Conservation (phyloP, 2,329 filamentous ascomycete genomes). For the Stylonectria norvegica region DNA sequence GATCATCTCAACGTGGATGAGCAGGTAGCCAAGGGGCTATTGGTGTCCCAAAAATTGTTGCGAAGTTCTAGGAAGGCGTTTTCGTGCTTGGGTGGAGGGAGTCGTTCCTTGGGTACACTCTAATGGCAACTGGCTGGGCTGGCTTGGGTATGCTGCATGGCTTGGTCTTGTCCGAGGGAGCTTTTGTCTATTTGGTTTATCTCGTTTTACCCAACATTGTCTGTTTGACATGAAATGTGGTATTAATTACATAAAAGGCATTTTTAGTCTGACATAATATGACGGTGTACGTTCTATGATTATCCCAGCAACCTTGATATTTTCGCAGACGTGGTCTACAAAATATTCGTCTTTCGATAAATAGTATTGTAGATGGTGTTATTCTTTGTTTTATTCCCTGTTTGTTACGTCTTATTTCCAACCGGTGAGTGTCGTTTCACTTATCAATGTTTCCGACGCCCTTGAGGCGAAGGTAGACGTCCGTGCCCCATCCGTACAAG, state of each 20-base stretch:
- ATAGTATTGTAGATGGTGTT: no score
- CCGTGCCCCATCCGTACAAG: constrained; percentile 84
- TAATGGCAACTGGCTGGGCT: constrained; percentile 20
- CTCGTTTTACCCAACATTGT: background rate
- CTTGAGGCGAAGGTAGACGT: constrained; percentile 64
- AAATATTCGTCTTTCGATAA: no score
- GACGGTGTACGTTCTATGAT: constrained; percentile 1
- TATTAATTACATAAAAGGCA: constrained; percentile 1
- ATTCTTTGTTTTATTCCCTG: background rate
- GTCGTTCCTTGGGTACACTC: constrained; percentile 21
- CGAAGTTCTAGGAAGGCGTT: constrained; percentile 7
- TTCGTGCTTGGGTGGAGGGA: constrained; percentile 23
- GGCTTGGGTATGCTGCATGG: constrained; percentile 6
- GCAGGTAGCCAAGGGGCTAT: constrained; percentile 2
- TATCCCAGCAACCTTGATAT: no score
- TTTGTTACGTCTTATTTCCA: background rate
- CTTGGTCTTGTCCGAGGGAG: constrained; percentile 6
- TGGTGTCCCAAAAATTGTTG: constrained; percentile 18
- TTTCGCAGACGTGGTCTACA: no score
- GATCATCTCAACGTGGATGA: no score
- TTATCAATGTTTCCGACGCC: constrained; percentile 55
- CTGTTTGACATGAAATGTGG: background rate
- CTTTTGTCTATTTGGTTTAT: constrained; percentile 7
- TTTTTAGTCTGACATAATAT: background rate
- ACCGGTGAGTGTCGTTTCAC: background rate